phyloP scores from a whole-genome alignment of 2,329 filamentous ascomycete genomes.

The Arthrinium puccinioides region DNA sequence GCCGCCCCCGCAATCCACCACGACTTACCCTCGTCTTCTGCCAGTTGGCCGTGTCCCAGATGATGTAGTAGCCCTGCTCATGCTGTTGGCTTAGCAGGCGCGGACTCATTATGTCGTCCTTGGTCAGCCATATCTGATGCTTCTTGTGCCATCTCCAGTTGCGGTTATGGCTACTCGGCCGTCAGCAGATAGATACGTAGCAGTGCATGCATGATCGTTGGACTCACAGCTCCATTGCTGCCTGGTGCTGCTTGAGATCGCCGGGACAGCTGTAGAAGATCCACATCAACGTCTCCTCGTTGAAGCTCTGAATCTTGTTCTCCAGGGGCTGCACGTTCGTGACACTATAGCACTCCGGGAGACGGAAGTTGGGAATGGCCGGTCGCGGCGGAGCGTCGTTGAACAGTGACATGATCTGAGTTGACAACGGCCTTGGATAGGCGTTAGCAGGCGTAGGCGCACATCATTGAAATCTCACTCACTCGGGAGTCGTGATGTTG shows the following conservation, averaged over 20 bases:
- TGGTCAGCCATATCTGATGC: slow-evolving; percentile 58
- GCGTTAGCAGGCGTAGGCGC: not conserved
- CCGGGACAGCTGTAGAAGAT: slow-evolving; percentile 62
- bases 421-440: slow-evolving; percentile 41
- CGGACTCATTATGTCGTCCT: slow-evolving; percentile 59
- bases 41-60: slow-evolving; percentile 58
- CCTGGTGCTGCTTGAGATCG: slow-evolving; percentile 56
- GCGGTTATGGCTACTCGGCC: slow-evolving; percentile 42
- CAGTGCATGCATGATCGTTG: not conserved
- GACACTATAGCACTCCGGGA: slow-evolving; percentile 61
- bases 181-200: slow-evolving; percentile 8
- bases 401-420: slow-evolving; percentile 54
- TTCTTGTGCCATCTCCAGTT: slow-evolving; percentile 67
- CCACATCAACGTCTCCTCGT: slow-evolving; percentile 62
- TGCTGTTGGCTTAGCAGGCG: slow-evolving; percentile 50
- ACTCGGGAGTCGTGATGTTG: slow-evolving; percentile 52
- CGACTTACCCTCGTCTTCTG: slow-evolving; percentile 49
- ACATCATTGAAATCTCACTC: no score
- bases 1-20: not conserved
- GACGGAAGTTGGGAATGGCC: slow-evolving; percentile 46
- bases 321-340: slow-evolving; percentile 60
- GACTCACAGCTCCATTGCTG: slow-evolving; percentile 54
- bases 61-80: slow-evolving; percentile 59
- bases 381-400: slow-evolving; percentile 53
- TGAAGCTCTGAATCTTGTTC: slow-evolving; percentile 59